Conservation (phyloP, 331 rosid genomes). For the Malus hybrid region DNA sequence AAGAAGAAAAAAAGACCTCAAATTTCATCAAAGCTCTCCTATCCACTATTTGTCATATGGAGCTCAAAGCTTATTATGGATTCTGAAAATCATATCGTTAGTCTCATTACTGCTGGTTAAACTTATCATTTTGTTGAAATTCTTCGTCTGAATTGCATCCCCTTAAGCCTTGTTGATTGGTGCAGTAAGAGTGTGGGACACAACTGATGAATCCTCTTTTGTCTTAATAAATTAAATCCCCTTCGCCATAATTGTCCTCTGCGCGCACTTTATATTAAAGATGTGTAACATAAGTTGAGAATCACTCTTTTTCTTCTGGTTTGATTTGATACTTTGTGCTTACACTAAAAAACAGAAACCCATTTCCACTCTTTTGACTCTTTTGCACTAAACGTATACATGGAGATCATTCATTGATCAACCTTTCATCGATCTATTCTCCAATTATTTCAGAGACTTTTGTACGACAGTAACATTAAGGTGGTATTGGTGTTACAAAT, state of each 20-base stretch:
- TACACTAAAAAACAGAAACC: conserved; percentile 11
- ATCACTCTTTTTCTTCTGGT: not conserved
- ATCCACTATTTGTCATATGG: too few species aligned
- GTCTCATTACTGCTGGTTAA: not conserved
- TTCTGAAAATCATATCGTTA: not conserved
- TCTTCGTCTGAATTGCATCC: not conserved
- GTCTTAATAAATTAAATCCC: not conserved
- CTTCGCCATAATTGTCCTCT: conserved; percentile 1
- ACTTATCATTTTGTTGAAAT: not conserved
- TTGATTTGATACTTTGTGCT: conserved; percentile 2
- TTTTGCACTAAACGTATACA: not conserved
- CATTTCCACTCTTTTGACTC: conserved; percentile 9
- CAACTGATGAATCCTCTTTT: not conserved
- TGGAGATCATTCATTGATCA: not conserved
- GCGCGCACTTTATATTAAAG: not conserved
- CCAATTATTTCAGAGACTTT: conserved; percentile 1
- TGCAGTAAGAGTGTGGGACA: not conserved
- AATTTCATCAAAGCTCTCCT: too few species aligned
- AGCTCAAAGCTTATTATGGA: too few species aligned
- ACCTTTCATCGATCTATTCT: conserved; percentile 1
- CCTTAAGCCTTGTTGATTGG: not conserved
- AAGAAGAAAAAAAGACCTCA: too few species aligned
- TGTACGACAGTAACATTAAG: not conserved
- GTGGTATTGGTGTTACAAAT: not conserved
- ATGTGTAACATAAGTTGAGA: not conserved